phyloP scores from a whole-genome alignment of 148 eudicot genomes.

The Euryodendron excelsum region DNA sequence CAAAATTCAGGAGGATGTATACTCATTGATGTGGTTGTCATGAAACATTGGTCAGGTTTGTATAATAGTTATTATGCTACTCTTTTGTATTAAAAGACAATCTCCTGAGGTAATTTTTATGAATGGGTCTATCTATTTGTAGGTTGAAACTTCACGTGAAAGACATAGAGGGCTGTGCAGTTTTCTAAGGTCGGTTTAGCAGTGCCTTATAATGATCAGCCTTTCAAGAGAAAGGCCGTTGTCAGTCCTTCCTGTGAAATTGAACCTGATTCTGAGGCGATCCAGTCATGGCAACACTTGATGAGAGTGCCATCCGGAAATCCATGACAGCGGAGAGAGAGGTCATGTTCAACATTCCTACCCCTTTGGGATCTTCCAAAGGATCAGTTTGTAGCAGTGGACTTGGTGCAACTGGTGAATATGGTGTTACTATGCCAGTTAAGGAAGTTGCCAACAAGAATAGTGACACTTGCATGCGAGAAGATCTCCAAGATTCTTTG shows the following conservation, averaged over 20 bases:
- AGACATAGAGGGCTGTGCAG: constrained; percentile 67
- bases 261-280: constrained; percentile 24
- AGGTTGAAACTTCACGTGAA: constrained; percentile 72
- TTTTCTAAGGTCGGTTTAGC: constrained; percentile 66
- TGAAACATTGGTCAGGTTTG: constrained; percentile 82
- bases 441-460: constrained; percentile 29
- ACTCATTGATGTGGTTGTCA: constrained; percentile 66
- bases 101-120: background rate
- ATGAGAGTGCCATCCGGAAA: constrained; percentile 11
- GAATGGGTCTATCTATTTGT: constrained; percentile 10
- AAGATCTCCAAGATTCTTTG: constrained; percentile 22
- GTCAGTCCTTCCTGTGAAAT: constrained; percentile 28
- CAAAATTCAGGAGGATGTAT: constrained; percentile 56
- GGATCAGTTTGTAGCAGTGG: constrained; percentile 15
- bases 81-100: background rate
- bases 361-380: constrained; percentile 25
- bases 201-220: constrained; percentile 36
- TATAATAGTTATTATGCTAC: constrained; percentile 1
- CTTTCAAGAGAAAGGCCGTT: constrained; percentile 27
- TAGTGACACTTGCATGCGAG: constrained; percentile 8
- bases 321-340: constrained; percentile 20
- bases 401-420: constrained; percentile 17
- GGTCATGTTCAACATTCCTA: constrained; percentile 1
- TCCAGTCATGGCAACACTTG: constrained; percentile 8
- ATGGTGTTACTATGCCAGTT: constrained; percentile 12